These are phyloP conservation scores for Mikania micrantha DNA, from an alignment of 129 eudicot genomes.

Conservation along the genomic window DNA sequence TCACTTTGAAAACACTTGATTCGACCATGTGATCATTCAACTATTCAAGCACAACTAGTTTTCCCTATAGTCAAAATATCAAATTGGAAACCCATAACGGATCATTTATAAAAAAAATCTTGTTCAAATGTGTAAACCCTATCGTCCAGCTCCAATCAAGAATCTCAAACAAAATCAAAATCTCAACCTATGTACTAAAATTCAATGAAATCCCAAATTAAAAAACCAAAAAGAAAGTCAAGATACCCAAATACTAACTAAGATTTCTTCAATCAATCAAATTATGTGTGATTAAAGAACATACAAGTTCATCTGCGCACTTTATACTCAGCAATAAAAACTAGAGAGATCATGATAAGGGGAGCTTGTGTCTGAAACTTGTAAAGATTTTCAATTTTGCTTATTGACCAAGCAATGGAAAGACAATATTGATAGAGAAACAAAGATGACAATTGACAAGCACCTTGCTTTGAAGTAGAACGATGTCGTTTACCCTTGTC, in stretches of 20 bases:
- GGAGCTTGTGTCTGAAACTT: constrained; percentile 41
- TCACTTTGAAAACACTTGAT: not conserved
- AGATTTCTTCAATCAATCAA: constrained; percentile 2
- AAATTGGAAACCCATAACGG: not conserved
- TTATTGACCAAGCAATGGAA: constrained; percentile 39
- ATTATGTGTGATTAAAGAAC: constrained; percentile 1
- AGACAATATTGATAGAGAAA: constrained; percentile 6
- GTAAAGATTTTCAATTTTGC: constrained; percentile 26
- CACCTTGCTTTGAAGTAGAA: constrained; percentile 27
- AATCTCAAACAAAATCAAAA: not conserved
- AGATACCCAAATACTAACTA: not conserved
- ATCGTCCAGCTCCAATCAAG: not conserved
- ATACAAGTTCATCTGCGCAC: not conserved
- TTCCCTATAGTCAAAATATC: not conserved
- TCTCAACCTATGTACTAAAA: not conserved
- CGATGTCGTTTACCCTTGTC: constrained; percentile 42
- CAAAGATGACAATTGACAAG: constrained; percentile 17
- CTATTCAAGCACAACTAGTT: not conserved
- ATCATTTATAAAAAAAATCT: constrained; percentile 17
- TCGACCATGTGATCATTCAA: not conserved
- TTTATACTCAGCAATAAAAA: not conserved
- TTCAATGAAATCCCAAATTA: not conserved
- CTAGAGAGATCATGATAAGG: not conserved
- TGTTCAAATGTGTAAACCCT: constrained; percentile 2
- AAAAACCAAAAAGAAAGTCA: not conserved